Conservation (phyloP, 257 asterid species). For the Penstemon newberryi region DNA sequence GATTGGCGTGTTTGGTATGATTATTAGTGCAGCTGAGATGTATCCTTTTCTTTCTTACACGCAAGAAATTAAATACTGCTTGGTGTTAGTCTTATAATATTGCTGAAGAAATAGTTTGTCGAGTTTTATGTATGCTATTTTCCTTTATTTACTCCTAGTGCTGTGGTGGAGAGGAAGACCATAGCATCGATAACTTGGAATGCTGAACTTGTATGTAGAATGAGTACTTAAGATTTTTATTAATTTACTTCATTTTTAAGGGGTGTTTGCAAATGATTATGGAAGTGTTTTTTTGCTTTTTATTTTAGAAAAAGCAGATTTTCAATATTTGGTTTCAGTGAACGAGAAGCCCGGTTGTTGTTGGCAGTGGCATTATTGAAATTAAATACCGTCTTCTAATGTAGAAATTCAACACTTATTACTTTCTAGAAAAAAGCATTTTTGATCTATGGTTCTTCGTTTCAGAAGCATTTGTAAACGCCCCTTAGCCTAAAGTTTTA, state of each 20-base stretch:
- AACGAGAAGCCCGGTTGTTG: too few species aligned
- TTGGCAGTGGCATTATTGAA: too few species aligned
- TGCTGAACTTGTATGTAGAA: conserved; percentile 51
- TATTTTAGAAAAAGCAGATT: background rate
- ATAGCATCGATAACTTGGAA: conserved; percentile 57
- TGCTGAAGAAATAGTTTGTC: background rate
- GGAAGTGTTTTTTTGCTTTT: background rate
- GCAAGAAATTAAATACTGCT: background rate
- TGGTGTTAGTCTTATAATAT: too few species aligned
- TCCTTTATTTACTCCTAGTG: conserved; percentile 41
- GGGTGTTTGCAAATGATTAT: too few species aligned
- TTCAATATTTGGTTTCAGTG: background rate
- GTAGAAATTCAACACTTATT: too few species aligned
- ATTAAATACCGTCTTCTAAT: too few species aligned
- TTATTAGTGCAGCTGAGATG: conserved; percentile 62
- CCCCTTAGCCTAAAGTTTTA: too few species aligned
- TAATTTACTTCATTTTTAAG: too few species aligned
- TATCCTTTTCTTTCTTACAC: conserved; percentile 43
- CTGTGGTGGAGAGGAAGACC: conserved; percentile 54
- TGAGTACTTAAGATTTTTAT: too few species aligned
- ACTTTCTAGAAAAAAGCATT: too few species aligned
- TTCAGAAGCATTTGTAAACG: too few species aligned
- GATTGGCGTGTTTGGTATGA: conserved; percentile 71
- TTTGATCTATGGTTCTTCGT: too few species aligned
- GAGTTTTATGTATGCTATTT: background rate